Evolutionary conservation across 257 asterid genomes (phyloP).

Genomic region (Echium plantagineum): DNA sequence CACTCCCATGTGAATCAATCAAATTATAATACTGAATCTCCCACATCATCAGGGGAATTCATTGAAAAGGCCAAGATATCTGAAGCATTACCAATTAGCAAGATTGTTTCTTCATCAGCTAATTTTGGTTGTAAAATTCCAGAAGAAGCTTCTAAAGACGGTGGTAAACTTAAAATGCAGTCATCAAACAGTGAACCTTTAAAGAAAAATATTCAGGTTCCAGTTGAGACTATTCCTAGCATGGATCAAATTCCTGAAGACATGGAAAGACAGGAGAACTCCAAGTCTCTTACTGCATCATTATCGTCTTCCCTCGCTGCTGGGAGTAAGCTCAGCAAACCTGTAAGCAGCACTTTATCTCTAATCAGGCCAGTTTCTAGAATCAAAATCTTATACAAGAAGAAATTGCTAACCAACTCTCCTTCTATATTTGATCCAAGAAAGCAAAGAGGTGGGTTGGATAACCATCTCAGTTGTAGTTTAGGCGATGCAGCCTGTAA

Average conservation of each 20-base stretch:
- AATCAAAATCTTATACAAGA: conserved; percentile 33
- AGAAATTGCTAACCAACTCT: conserved; percentile 23
- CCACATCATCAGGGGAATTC: conserved; percentile 10
- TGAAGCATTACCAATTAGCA: conserved; percentile 9
- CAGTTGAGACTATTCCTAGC: conserved; percentile 17
- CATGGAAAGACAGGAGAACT: conserved; percentile 18
- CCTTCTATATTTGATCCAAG: conserved; percentile 15
- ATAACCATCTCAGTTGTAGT: conserved; percentile 9
- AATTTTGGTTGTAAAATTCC: conserved; percentile 10
- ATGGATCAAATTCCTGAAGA: conserved; percentile 21
- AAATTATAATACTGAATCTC: conserved; percentile 15
- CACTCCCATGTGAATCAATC: conserved; percentile 11
- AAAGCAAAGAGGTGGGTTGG: conserved; percentile 20
- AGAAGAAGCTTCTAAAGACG: conserved; percentile 17
- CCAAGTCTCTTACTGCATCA: conserved; percentile 19
- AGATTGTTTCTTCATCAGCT: conserved; percentile 13
- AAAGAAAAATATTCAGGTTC: conserved; percentile 17
- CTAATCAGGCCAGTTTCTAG: conserved; percentile 23
- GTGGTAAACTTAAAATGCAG: conserved; percentile 8
- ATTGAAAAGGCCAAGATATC: conserved; percentile 3
- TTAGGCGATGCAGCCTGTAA: conserved; percentile 16
- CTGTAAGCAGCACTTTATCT: conserved; percentile 20
- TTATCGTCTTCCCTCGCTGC: conserved; percentile 12
- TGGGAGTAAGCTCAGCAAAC: conserved; percentile 25
- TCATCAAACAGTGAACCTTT: conserved; percentile 14